A percentile compares a stretch with the other conserved stretches of the same genome.
Conservation (phyloP, 306 rosid genomes). For the Biancaea sappan region DNA sequence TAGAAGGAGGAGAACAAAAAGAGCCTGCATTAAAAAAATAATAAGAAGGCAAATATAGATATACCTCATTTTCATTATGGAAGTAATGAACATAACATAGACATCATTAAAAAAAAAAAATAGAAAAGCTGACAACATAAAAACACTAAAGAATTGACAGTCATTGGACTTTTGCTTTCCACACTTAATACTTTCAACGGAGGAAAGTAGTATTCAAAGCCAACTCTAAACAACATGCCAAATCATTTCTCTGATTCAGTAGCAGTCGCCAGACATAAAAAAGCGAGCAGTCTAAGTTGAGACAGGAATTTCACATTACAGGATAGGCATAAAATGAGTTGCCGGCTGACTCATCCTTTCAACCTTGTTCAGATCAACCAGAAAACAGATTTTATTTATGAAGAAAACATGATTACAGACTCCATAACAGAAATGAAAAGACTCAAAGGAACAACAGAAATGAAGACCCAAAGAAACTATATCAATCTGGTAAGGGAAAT, state of each 20-base stretch:
- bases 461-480: too few species aligned
- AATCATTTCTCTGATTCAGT: constrained; percentile 1
- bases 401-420: too few species aligned
- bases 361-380: too few species aligned
- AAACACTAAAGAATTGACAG: neutral
- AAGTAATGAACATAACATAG: constrained; percentile 26
- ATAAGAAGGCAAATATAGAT: constrained; percentile 15
- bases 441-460: too few species aligned
- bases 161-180: neutral
- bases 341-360: neutral
- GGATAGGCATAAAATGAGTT: neutral
- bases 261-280: neutral
- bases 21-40: constrained; percentile 55
- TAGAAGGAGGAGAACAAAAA: constrained; percentile 71
- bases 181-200: neutral
- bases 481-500: too few species aligned
- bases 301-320: neutral
- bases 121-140: constrained; percentile 13
- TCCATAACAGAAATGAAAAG: too few species aligned
- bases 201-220: constrained; percentile 13
- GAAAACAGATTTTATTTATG: too few species aligned
- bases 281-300: neutral
- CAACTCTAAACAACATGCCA: constrained; percentile 8
- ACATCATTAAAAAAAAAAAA: constrained; percentile 17
- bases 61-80: neutral